Evolutionary conservation across 768 basidiomycete species (phyloP).

Genomic region (Candolleomyces aberdarensis): DNA sequence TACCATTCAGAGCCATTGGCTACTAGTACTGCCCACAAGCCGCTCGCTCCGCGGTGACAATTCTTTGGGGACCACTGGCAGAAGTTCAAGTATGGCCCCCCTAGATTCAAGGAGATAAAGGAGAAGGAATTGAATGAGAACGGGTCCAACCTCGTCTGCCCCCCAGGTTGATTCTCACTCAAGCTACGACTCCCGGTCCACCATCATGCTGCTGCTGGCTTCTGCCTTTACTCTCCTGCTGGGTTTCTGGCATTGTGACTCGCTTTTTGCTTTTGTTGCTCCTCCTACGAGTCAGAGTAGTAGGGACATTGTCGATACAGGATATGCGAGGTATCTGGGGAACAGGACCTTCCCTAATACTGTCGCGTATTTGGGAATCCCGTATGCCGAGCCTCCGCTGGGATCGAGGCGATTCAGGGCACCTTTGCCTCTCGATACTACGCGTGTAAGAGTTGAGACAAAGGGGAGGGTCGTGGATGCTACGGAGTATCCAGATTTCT

Average conservation of each 20-base stretch:
- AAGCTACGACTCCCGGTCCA: too few relatives aligned
- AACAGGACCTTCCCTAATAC: slow-evolving; percentile 49
- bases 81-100: too few relatives aligned
- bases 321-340: slow-evolving; percentile 57
- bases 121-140: too few relatives aligned
- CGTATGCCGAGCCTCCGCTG: slow-evolving; percentile 58
- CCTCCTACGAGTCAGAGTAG: neutral
- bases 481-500: slow-evolving; percentile 52
- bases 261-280: neutral
- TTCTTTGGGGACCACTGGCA: too few relatives aligned
- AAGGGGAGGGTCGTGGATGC: slow-evolving; percentile 46
- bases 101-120: too few relatives aligned
- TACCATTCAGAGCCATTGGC: too few relatives aligned
- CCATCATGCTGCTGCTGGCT: neutral
- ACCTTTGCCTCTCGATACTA: slow-evolving; percentile 49
- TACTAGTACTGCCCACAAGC: too few relatives aligned
- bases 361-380: slow-evolving; percentile 56
- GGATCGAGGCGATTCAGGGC: slow-evolving; percentile 50
- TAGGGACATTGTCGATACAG: slow-evolving; percentile 45
- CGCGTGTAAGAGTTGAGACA: slow-evolving; percentile 33
- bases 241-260: neutral
- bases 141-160: too few relatives aligned
- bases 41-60: too few relatives aligned
- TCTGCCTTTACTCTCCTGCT: neutral
- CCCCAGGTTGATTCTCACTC: too few relatives aligned